Evolutionary conservation across 1,139 yeast species (phyloP).

Genomic region (Lodderomyces margitis): DNA sequence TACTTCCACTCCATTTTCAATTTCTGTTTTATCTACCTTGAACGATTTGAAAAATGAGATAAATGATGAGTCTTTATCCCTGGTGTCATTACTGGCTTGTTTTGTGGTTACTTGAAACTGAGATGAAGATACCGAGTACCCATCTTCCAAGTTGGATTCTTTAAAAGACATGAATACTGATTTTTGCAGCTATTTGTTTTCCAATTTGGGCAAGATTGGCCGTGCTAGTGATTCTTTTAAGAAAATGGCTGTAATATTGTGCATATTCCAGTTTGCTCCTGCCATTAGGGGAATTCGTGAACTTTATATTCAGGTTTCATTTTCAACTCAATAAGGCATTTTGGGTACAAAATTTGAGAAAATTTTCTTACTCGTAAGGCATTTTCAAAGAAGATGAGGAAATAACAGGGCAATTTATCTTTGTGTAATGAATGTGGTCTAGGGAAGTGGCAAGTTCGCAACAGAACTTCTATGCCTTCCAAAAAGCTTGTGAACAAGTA

Average conservation of each 20-base stretch:
- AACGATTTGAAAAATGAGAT: constrained; percentile 11
- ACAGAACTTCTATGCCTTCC: neutral
- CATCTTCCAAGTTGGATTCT: constrained; percentile 12
- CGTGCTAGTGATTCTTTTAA: too few species aligned
- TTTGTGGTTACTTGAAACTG: constrained; percentile 9
- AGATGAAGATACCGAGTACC: constrained; percentile 12
- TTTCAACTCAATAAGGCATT: neutral
- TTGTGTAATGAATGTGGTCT: neutral
- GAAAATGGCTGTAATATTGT: too few species aligned
- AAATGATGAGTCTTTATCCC: constrained; percentile 4
- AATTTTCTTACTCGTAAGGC: constrained; percentile 3
- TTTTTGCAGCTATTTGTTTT: constrained; percentile 7
- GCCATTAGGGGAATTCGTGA: constrained; percentile 11
- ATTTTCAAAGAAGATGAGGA: constrained; percentile 2
- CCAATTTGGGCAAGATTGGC: neutral
- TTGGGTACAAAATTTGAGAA: neutral
- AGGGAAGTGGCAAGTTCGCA: neutral
- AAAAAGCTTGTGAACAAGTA: too few species aligned
- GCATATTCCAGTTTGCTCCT: constrained; percentile 9
- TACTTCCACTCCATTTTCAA: constrained; percentile 13
- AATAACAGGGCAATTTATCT: neutral
- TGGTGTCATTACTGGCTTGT: neutral
- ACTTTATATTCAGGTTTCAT: neutral
- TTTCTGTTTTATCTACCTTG: constrained; percentile 8
- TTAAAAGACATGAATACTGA: constrained; percentile 4